These are phyloP conservation scores for Penicillium aurantiogriseum DNA, from an alignment of 2,329 filamentous ascomycete genomes.

Conservation along the genomic window DNA sequence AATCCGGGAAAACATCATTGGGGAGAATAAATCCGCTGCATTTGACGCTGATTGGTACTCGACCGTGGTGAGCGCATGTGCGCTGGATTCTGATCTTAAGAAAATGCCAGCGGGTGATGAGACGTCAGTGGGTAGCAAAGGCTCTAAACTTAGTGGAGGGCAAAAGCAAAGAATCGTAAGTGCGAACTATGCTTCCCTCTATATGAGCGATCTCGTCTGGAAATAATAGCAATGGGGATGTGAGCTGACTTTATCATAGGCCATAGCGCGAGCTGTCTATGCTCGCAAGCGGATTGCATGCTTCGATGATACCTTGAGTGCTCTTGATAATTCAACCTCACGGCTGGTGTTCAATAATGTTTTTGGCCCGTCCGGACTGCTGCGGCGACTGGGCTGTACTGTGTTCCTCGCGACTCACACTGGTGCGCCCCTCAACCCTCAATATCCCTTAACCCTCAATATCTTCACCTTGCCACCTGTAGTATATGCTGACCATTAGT, in stretches of 20 bases:
- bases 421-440: too few species aligned
- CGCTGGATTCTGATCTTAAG: conserved; percentile 29
- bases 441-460: too few species aligned
- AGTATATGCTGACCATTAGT: neutral
- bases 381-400: conserved; percentile 40
- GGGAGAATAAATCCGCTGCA: conserved; percentile 10
- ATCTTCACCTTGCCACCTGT: too few species aligned
- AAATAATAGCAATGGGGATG: too few species aligned
- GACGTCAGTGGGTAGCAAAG: conserved; percentile 45
- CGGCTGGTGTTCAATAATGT: conserved; percentile 40
- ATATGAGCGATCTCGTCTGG: neutral
- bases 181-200: neutral
- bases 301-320: conserved; percentile 45
- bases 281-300: conserved; percentile 43
- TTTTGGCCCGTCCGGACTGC: conserved; percentile 44
- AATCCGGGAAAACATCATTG: conserved; percentile 32
- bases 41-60: conserved; percentile 19
- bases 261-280: conserved; percentile 45
- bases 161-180: conserved; percentile 44
- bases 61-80: conserved; percentile 20
- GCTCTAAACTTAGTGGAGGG: conserved; percentile 46
- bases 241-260: conserved; percentile 11
- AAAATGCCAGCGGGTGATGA: conserved; percentile 29
- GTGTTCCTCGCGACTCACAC: conserved; percentile 47
- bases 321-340: conserved; percentile 42